Conservation (phyloP, 1,139 yeast species). For the Saccharomyces pastorianus region DNA sequence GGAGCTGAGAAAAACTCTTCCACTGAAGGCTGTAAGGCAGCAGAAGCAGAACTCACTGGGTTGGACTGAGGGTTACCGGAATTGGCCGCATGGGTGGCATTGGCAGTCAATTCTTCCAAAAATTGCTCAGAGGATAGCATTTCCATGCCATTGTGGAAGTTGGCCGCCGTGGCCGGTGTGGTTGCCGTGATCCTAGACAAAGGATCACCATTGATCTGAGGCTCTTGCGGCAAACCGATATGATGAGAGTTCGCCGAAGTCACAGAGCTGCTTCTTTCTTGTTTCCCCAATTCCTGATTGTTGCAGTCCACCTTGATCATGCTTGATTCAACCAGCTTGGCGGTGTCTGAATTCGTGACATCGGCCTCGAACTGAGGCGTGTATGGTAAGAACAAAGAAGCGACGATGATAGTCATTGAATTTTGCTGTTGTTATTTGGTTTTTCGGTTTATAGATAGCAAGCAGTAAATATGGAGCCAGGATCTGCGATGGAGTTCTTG, state of each 20-base stretch:
- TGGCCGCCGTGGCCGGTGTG: neutral
- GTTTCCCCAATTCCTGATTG: conserved; percentile 1
- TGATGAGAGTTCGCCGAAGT: conserved; percentile 9
- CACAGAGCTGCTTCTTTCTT: conserved; percentile 16
- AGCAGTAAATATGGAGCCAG: neutral
- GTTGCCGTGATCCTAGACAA: neutral
- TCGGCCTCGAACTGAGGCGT: conserved; percentile 31
- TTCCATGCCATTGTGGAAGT: conserved; percentile 6
- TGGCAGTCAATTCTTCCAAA: conserved; percentile 30
- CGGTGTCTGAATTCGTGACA: conserved; percentile 18
- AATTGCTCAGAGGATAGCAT: conserved; percentile 27
- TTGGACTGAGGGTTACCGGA: neutral
- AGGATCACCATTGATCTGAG: neutral
- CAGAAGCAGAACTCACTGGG: neutral
- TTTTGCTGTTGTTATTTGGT: neutral
- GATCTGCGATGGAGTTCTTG: neutral
- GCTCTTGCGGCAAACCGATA: neutral
- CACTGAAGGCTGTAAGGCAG: neutral
- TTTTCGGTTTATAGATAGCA: neutral
- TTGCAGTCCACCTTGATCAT: conserved; percentile 9
- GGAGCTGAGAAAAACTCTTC: neutral
- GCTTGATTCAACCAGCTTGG: conserved; percentile 17
- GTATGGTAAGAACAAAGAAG: conserved; percentile 30
- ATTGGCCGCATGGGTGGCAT: conserved; percentile 16
- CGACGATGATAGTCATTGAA: conserved; percentile 29